Evolutionary conservation across 495 filamentous ascomycete genomes (phyloP), one percentile per base, ranked within the genome.

Genomic region (Saxophila tyrrhenica): DNA sequence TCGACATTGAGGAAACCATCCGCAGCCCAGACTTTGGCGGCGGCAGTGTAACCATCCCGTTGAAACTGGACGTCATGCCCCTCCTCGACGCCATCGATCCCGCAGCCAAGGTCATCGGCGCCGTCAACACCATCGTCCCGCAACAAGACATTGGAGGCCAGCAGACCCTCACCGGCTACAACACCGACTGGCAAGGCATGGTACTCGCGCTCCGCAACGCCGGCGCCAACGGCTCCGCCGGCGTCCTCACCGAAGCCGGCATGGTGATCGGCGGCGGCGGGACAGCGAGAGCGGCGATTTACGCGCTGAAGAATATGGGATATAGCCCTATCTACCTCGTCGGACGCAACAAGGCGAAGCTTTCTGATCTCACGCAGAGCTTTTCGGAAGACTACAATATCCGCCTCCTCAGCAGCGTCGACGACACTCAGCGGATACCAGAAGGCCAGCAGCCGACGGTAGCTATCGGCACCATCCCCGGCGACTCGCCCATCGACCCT

Each of bases 131-230:
- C 41, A 82, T 99, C 65, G 79, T 95, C 48, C 78, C 80, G 3
- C 64, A 70, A 16, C 54, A 63, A 38, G 61, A 66, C 52, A 61
- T 70, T 41, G 67, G 74, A 11, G 72, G 71, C 11, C 68, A 69
- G 29, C 52, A 60, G 10, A 24, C 53, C 19, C 58, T 62, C 7
- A 77, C 70, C 7, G 92, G 92, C 16, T 85, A 87, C 63, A 99
- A 99, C 72, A 96, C 91, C 20, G 92, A 99, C 73, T 99, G 90
- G 89, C 77, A 81, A 59, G 92, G 92, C 44, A 99, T 99, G 82
- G 79, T 81, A 13, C 77, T 79, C 50, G 83, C 85, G 2, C 81
- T 99, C n/a, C 80, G 81, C 51, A 78, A 80, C 39, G 82, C 83
- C 2, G 85, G 87, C 24, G 71, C 87, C 21, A 71, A 57, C 9